Evolutionary conservation across 306 rosid species (phyloP), one percentile per base, ranked within the genome.

Genomic region (Dalbergia cultrata): DNA sequence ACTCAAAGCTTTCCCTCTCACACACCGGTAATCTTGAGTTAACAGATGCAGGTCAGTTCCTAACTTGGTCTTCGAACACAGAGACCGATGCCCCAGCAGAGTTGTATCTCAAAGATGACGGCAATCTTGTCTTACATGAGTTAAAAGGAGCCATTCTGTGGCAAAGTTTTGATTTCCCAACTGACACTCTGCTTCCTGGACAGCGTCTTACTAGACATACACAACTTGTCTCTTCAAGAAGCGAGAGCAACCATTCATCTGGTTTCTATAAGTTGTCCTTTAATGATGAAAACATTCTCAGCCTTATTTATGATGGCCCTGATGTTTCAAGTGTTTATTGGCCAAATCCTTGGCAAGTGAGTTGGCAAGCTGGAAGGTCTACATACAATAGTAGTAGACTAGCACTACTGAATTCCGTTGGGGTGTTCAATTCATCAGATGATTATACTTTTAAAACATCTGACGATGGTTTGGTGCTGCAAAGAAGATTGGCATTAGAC

Each of bases 91-190:
- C 49, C 9, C 7, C 77, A 7, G 2, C 50, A 18, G 72, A 67
- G 17, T 64, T 85, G 19, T 35, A 34, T 16, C 87, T 85, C 17
- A 8, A 54, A 14, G 77, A 83, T 41, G 66, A 81, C 0, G 91
- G 91, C 9, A 88, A 88, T 43, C 91, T 88, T 14, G 82, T 88
- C 4, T 76, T 88, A 17, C 16, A 7, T 8, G 58, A 82, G 11
- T 16, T 7, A 13, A n/a, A 52, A 3, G 85, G 78, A 16, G 9
- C n/a, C 16, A 0, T 39, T 44, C 57, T 85, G 16, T 87, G 92
- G 90, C 80, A 85, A 63, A 89, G 89, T 64, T 87, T 86, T 72
- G 83, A 85, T 43, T 67, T 66, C 3, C 92, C 92, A 0, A 87
- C 86, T 0, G 84, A 89, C n/a, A 87, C 90, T 3, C 85, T 89